phyloP scores from a whole-genome alignment of 345 rosid species.

The Salix udensis region DNA sequence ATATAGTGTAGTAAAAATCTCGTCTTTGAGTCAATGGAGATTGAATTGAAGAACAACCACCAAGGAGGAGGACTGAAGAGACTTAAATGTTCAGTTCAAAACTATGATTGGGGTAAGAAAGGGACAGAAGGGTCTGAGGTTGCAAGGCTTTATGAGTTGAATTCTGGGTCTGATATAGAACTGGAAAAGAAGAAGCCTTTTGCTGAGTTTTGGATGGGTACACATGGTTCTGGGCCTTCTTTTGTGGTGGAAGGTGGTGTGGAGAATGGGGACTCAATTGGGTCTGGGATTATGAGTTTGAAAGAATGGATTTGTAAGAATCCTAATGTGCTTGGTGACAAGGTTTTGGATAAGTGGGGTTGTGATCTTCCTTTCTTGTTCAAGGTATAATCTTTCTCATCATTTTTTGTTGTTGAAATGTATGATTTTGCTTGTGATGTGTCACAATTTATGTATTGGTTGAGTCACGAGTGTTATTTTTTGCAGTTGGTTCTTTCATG shows the following conservation, averaged over 20 bases:
- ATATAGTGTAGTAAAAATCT: not conserved
- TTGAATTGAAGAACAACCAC: not conserved
- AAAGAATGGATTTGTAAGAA: slow-evolving; percentile 70
- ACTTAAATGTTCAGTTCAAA: slow-evolving; percentile 69
- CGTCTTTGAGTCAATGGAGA: slow-evolving; percentile 16
- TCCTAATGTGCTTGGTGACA: slow-evolving; percentile 68
- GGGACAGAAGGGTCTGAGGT: slow-evolving; percentile 62
- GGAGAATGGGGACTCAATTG: slow-evolving; percentile 32
- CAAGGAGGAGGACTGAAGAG: slow-evolving; percentile 25
- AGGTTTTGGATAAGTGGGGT: slow-evolving; percentile 86
- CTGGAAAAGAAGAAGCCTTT: slow-evolving; percentile 50
- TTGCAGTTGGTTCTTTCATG: not conserved
- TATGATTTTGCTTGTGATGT: not conserved
- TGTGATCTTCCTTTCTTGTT: slow-evolving; percentile 91
- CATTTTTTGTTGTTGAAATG: not conserved
- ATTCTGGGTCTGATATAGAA: slow-evolving; percentile 35
- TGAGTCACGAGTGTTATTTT: not conserved
- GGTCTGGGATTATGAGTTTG: slow-evolving; percentile 29
- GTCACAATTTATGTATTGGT: not conserved
- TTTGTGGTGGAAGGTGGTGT: slow-evolving; percentile 38
- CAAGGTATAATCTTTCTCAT: slow-evolving; percentile 49
- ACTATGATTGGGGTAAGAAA: slow-evolving; percentile 77
- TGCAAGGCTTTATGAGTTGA: slow-evolving; percentile 57
- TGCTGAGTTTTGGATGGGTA: slow-evolving; percentile 87
- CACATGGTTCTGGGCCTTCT: slow-evolving; percentile 84